Evolutionary conservation across 345 rosid genomes (phyloP).

Genomic region (Clarkia xantiana): DNA sequence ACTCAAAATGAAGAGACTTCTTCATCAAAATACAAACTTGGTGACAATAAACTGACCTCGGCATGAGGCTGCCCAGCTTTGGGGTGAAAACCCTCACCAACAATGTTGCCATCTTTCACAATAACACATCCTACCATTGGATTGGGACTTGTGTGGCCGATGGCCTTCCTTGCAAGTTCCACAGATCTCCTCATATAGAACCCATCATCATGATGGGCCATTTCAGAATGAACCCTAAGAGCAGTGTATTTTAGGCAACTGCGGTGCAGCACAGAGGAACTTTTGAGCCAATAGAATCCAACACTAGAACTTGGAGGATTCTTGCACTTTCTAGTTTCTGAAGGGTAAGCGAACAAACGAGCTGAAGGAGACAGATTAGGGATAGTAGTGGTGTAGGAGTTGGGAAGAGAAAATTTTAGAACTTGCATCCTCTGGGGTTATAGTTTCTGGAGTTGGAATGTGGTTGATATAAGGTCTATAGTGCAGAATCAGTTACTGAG

Average conservation of each 20-base stretch:
- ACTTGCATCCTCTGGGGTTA: neutral
- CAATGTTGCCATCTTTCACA: conserved; percentile 68
- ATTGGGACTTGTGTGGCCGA: conserved; percentile 80
- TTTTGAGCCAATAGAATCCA: neutral
- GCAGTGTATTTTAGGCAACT: conserved; percentile 4
- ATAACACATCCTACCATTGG: conserved; percentile 95
- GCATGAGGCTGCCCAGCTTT: conserved; percentile 97
- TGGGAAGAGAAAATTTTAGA: neutral
- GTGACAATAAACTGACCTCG: conserved; percentile 39
- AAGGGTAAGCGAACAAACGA: conserved; percentile 1
- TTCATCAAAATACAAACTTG: neutral
- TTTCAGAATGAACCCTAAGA: conserved; percentile 17
- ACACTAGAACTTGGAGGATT: no score
- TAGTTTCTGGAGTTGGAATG: no score
- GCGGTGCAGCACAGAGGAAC: neutral
- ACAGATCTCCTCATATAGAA: conserved; percentile 66
- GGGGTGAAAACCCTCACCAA: conserved; percentile 92
- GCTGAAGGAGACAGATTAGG: neutral
- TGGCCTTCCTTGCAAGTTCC: conserved; percentile 63
- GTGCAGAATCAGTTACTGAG: no score
- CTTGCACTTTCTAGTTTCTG: no score
- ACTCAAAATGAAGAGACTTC: neutral
- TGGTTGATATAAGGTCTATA: no score
- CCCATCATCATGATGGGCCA: conserved; percentile 24
- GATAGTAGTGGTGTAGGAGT: neutral